phyloP scores from a whole-genome alignment of 495 filamentous ascomycete genomes.

The Daldinia caldariorum region DNA sequence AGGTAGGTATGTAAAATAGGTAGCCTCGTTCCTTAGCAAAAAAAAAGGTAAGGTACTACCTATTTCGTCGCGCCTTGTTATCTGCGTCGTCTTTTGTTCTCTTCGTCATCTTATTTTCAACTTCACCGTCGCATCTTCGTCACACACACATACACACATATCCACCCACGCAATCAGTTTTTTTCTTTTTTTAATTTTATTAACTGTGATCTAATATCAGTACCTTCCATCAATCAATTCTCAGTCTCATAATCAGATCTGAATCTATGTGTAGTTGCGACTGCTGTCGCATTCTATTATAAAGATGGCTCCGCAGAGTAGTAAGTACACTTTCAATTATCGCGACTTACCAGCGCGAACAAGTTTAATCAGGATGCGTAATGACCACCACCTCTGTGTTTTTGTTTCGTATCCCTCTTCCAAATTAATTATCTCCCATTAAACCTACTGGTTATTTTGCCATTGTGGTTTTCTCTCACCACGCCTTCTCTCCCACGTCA shows the following conservation, averaged over 20 bases:
- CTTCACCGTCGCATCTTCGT: background rate
- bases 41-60: background rate
- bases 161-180: background rate
- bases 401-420: background rate
- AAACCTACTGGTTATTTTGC: background rate
- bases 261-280: background rate
- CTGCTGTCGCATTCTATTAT: slow-evolving; percentile 13
- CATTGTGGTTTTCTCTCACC: background rate
- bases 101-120: slow-evolving; percentile 11
- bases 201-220: background rate
- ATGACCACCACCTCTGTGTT: background rate
- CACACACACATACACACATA: background rate
- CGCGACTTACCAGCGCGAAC: background rate
- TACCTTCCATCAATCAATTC: background rate
- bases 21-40: background rate
- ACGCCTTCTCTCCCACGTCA: background rate
- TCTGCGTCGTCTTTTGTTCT: slow-evolving; percentile 10
- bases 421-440: background rate
- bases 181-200: background rate
- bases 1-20: background rate
- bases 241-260: background rate
- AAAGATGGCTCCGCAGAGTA: slow-evolving; percentile 45
- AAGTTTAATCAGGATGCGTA: background rate
- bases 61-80: slow-evolving; percentile 19
- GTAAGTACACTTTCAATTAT: slow-evolving; percentile 37